phyloP scores from a whole-genome alignment of 371 early-diverging fungal genomes.

The Mucor irregularis region DNA sequence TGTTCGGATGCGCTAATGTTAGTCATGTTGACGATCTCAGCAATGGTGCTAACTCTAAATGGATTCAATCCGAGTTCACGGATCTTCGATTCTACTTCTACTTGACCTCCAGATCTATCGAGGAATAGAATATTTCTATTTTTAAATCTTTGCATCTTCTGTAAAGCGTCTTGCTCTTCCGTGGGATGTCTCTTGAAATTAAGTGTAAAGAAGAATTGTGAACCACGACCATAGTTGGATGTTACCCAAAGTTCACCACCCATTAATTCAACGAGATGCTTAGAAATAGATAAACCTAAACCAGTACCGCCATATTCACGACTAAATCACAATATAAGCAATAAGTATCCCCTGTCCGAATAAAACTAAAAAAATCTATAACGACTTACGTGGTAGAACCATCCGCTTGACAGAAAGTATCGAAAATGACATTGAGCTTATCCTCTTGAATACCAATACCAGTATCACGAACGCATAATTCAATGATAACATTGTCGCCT shows the following conservation, averaged over 20 bases:
- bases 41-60: slow-evolving; percentile 35
- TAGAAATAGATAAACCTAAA: slow-evolving; percentile 80
- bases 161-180: slow-evolving; percentile 18
- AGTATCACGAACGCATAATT: slow-evolving; percentile 76
- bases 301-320: slow-evolving; percentile 87
- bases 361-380: background rate
- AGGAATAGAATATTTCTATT: slow-evolving; percentile 52
- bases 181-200: slow-evolving; percentile 31
- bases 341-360: background rate
- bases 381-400: slow-evolving; percentile 68
- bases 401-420: slow-evolving; percentile 82
- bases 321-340: slow-evolving; percentile 2
- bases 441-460: slow-evolving; percentile 88
- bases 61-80: slow-evolving; percentile 46
- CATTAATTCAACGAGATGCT: slow-evolving; percentile 73
- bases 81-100: slow-evolving; percentile 23
- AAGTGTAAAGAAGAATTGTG: slow-evolving; percentile 74
- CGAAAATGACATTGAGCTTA: slow-evolving; percentile 74
- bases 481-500: slow-evolving; percentile 48
- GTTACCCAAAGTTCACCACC: slow-evolving; percentile 80
- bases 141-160: slow-evolving; percentile 46
- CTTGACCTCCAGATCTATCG: slow-evolving; percentile 34
- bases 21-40: slow-evolving; percentile 35
- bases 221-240: slow-evolving; percentile 67
- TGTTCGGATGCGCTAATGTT: slow-evolving; percentile 11